A percentile compares a stretch with the other conserved stretches of the same genome.
These are phyloP conservation scores for Ceratobasidium sp. DNA, from an alignment of 1,284 basidiomycete genomes.

Conservation along the genomic window DNA sequence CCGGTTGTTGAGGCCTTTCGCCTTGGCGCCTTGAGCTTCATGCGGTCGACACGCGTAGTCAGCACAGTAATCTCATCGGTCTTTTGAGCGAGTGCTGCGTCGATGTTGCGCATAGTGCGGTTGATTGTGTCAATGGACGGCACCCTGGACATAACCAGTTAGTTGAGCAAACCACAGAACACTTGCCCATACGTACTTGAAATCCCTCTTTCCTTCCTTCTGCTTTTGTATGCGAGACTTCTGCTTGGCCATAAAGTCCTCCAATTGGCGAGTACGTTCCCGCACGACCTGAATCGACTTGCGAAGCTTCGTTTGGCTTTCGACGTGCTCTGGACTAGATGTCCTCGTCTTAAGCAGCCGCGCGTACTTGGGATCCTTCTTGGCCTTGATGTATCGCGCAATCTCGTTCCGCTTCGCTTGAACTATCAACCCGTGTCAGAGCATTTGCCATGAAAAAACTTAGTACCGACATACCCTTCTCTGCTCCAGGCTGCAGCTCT, in stretches of 20 bases:
- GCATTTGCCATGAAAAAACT: conserved; percentile 1
- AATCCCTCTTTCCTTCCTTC: conserved; percentile 68
- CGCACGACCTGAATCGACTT: conserved; percentile 71
- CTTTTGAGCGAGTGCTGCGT: conserved; percentile 66
- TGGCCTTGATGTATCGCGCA: conserved; percentile 75
- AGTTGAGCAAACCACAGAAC: not conserved
- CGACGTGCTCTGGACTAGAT: conserved; percentile 89
- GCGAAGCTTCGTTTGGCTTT: conserved; percentile 80
- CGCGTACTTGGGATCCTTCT: conserved; percentile 78
- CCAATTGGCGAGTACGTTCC: conserved; percentile 79
- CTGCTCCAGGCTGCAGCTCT: conserved; percentile 44
- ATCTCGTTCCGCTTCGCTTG: conserved; percentile 80
- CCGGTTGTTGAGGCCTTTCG: conserved; percentile 17
- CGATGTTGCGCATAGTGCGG: conserved; percentile 85
- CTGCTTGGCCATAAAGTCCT: conserved; percentile 72
- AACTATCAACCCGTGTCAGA: conserved; percentile 57
- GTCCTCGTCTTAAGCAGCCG: conserved; percentile 81
- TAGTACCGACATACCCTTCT: conserved; percentile 67
- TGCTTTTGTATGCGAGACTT: conserved; percentile 75
- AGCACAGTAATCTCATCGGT: conserved; percentile 67
- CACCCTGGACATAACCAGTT: conserved; percentile 59
- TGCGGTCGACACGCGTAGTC: conserved; percentile 64
- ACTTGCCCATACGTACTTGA: conserved; percentile 64
- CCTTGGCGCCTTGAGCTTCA: conserved; percentile 58
- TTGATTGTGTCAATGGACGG: conserved; percentile 86